phyloP scores from a whole-genome alignment of 176 grass and related monocot genomes.

The Panicum miliaceum region DNA sequence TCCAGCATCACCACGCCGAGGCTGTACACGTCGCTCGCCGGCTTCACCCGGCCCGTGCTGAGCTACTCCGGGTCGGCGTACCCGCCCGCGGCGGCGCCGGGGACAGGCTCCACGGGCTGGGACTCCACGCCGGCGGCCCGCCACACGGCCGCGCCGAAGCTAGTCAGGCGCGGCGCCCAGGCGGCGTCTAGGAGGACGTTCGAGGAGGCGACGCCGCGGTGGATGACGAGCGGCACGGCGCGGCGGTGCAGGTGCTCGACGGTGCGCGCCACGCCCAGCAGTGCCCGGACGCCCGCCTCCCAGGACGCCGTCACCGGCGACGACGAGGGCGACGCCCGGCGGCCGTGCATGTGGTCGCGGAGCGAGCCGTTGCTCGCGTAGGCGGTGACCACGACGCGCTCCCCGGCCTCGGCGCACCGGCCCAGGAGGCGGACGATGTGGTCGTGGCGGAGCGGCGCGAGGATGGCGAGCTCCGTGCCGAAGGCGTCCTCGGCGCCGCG shows the following conservation, averaged over 20 bases:
- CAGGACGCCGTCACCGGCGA: neutral
- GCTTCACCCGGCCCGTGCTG: neutral
- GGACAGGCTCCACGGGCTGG: neutral
- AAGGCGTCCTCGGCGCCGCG: neutral
- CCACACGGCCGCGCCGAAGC: neutral
- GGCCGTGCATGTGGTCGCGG: neutral
- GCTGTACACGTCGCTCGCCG: neutral
- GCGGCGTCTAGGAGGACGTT: neutral
- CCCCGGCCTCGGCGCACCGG: neutral
- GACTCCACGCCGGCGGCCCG: neutral
- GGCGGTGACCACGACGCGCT: neutral
- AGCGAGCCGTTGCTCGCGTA: neutral
- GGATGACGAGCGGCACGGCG: neutral
- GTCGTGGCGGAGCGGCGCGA: neutral
- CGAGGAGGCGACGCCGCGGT: neutral
- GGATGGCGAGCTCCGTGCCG: neutral
- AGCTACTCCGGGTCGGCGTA: neutral
- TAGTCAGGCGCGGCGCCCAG: neutral
- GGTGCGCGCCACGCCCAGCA: neutral
- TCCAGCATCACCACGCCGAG: neutral
- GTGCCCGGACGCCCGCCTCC: neutral
- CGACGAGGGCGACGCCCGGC: too few relatives aligned
- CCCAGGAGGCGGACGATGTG: neutral
- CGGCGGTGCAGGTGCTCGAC: neutral
- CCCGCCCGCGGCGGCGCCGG: neutral